Evolutionary conservation across 2,329 filamentous ascomycete genomes (phyloP).

Genomic region (Aspergillus neoniger): DNA sequence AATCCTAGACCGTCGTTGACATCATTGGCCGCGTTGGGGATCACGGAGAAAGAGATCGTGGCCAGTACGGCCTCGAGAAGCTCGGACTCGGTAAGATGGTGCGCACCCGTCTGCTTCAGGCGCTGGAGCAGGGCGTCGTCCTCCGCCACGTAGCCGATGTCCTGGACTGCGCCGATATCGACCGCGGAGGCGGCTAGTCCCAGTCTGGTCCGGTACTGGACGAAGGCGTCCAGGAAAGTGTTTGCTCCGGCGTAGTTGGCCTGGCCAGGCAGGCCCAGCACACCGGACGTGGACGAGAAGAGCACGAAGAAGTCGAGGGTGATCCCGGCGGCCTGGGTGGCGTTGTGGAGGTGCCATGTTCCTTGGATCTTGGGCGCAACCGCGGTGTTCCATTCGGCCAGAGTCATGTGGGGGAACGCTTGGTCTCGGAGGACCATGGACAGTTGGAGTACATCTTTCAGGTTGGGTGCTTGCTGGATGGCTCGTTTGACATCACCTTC

Average conservation of each 20-base stretch:
- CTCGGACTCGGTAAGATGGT: background rate
- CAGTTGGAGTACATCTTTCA: constrained; percentile 26
- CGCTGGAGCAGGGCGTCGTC: background rate
- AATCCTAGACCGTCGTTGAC: background rate
- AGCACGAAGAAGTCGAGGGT: constrained; percentile 48
- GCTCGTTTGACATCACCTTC: constrained; percentile 13
- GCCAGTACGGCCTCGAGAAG: background rate
- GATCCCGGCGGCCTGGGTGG: constrained; percentile 9
- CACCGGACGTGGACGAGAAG: constrained; percentile 39
- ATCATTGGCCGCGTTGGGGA: background rate
- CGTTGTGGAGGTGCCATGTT: constrained; percentile 34
- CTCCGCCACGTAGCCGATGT: constrained; percentile 14
- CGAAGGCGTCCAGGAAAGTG: constrained; percentile 38
- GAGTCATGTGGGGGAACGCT: constrained; percentile 26
- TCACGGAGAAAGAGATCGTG: background rate
- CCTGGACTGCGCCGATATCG: constrained; percentile 26
- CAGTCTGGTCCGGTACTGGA: constrained; percentile 23
- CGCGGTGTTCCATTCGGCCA: constrained; percentile 32
- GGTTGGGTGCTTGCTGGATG: background rate
- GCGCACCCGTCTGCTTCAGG: background rate
- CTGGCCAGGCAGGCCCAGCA: constrained; percentile 33
- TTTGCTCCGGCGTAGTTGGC: constrained; percentile 43
- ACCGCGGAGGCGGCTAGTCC: constrained; percentile 23
- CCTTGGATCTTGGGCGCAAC: constrained; percentile 36
- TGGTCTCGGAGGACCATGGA: constrained; percentile 19